Conservation (phyloP, 495 filamentous ascomycete genomes). For the Penicillium turbatum region DNA sequence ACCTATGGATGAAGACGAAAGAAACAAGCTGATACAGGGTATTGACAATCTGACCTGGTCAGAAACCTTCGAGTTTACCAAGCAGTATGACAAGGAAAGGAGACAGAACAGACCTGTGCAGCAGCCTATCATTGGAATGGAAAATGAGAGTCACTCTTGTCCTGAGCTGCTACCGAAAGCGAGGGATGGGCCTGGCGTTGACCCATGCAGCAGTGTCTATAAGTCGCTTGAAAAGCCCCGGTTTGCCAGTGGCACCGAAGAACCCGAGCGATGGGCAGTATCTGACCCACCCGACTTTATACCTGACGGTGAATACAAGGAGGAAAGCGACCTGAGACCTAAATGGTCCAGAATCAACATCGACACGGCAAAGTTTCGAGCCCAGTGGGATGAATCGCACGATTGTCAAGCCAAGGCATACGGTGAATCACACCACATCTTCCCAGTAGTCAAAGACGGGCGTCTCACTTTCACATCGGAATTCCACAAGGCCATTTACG, state of each 20-base stretch:
- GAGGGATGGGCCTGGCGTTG: background rate
- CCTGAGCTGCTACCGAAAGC: constrained; percentile 2
- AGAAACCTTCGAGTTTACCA: background rate
- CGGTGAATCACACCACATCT: background rate
- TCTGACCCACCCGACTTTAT: background rate
- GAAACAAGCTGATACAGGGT: background rate
- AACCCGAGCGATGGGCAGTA: background rate
- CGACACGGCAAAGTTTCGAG: background rate
- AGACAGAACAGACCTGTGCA: background rate
- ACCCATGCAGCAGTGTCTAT: constrained; percentile 15
- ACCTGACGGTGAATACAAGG: background rate
- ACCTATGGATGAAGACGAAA: background rate
- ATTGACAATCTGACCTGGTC: background rate
- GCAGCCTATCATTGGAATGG: background rate
- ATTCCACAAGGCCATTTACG: background rate
- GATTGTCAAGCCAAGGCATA: background rate
- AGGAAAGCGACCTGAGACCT: background rate
- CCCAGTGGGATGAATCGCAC: background rate
- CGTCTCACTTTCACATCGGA: background rate
- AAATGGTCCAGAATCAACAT: background rate
- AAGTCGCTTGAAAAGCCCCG: background rate
- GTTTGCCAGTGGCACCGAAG: background rate
- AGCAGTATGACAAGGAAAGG: background rate
- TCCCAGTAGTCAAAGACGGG: background rate
- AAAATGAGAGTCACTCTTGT: background rate